phyloP scores from a whole-genome alignment of 2,329 filamentous ascomycete genomes.

The Monosporascus sp. region DNA sequence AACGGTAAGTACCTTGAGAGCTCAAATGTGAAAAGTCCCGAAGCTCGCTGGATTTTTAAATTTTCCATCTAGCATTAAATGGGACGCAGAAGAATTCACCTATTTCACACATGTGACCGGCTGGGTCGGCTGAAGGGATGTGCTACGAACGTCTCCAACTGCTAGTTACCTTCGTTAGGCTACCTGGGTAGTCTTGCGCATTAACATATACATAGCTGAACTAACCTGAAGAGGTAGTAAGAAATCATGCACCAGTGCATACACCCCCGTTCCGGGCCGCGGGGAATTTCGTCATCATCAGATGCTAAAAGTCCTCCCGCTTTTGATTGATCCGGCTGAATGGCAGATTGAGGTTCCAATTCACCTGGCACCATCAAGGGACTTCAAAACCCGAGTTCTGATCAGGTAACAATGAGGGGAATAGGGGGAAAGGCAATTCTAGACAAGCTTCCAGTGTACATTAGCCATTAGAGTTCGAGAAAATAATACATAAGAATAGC shows the following conservation, averaged over 20 bases:
- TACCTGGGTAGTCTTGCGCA: not conserved
- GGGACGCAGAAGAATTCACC: not conserved
- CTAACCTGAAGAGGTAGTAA: no score
- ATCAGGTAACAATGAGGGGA: no score
- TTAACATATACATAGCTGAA: no score
- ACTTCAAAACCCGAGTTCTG: no score
- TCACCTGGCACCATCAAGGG: no score
- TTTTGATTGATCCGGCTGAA: no score
- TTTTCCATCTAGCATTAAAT: not conserved
- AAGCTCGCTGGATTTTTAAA: not conserved
- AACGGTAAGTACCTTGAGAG: no score
- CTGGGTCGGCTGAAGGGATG: slow-evolving; percentile 12
- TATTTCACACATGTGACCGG: not conserved
- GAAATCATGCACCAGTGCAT: no score
- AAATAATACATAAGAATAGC: not conserved
- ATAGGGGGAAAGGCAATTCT: no score
- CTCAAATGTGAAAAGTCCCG: no score
- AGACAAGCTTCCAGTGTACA: not conserved
- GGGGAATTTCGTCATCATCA: not conserved
- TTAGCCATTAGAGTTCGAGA: not conserved
- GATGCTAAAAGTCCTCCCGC: not conserved
- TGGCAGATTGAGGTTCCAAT: no score
- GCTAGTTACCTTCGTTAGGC: not conserved
- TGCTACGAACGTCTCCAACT: not conserved
- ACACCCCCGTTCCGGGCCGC: not conserved